A percentile compares a stretch with the other conserved stretches of the same genome.
These are phyloP conservation scores for Trypanosoma rangeli DNA, from an alignment of 208 protist genomes.

Conservation along the genomic window DNA sequence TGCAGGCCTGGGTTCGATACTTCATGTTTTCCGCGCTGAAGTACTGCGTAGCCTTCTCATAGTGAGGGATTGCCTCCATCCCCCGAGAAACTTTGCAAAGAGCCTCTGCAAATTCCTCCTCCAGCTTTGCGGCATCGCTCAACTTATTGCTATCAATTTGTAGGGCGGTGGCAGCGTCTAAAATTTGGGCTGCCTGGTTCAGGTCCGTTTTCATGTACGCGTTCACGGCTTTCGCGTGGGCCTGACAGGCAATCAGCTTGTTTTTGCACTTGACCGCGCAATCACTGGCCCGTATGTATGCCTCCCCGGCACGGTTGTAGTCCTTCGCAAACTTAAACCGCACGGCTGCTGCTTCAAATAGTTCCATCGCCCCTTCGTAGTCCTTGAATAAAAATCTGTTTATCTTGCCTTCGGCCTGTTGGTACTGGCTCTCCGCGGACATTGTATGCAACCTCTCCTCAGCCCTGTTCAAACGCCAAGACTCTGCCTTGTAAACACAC, in stretches of 20 bases:
- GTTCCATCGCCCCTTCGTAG: conserved; percentile 75
- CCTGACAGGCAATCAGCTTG: conserved; percentile 30
- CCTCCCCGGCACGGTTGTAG: conserved; percentile 70
- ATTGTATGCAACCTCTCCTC: conserved; percentile 5
- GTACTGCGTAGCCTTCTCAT: conserved; percentile 80
- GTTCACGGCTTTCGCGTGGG: conserved; percentile 62
- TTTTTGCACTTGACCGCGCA: conserved; percentile 71
- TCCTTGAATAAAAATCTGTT: conserved; percentile 86
- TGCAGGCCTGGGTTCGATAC: conserved; percentile 72
- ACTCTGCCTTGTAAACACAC: neutral
- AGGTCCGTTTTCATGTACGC: conserved; percentile 66
- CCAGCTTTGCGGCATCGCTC: conserved; percentile 51
- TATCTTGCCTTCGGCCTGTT: conserved; percentile 73
- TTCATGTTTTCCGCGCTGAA: conserved; percentile 83
- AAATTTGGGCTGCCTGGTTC: conserved; percentile 50
- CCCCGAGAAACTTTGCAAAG: conserved; percentile 49
- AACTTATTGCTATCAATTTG: conserved; percentile 81
- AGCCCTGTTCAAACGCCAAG: too few species aligned
- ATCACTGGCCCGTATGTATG: conserved; percentile 66
- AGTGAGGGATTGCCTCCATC: conserved; percentile 72
- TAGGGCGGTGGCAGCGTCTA: conserved; percentile 64
- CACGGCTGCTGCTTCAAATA: conserved; percentile 70
- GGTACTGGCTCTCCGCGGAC: conserved; percentile 55
- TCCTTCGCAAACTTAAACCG: conserved; percentile 79
- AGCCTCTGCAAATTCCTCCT: conserved; percentile 73